phyloP scores from a whole-genome alignment of 106 monocot genomes.

The Dioscorea dumetorum region DNA sequence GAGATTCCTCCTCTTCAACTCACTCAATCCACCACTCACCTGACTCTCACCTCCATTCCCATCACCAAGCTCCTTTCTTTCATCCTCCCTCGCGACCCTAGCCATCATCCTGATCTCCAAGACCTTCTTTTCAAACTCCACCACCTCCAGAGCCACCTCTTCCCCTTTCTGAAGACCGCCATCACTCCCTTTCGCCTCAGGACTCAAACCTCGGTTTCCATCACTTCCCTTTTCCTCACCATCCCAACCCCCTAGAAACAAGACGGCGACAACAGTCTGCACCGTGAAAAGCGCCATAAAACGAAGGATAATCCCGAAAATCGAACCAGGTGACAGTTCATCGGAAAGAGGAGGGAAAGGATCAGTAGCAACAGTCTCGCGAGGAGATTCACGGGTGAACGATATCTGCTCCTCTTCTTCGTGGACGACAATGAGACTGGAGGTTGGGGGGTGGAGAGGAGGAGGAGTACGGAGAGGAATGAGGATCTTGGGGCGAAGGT shows the following conservation, averaged over 20 bases:
- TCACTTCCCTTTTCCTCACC: slow-evolving; percentile 1
- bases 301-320: slow-evolving; percentile 13
- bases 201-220: not conserved
- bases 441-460: too few species aligned
- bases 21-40: slow-evolving; percentile 1
- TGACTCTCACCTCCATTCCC: slow-evolving; percentile 1
- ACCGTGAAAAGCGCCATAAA: slow-evolving; percentile 27
- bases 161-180: not conserved
- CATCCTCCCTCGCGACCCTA: slow-evolving; percentile 20
- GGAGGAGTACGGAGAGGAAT: too few species aligned
- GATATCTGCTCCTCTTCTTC: slow-evolving; percentile 1
- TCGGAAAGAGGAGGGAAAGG: not conserved
- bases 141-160: not conserved
- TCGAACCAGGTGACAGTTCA: not conserved
- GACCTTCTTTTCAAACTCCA: slow-evolving; percentile 28
- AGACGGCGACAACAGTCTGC: slow-evolving; percentile 28
- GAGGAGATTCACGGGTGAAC: too few species aligned
- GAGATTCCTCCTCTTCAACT: slow-evolving; percentile 3
- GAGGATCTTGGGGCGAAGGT: slow-evolving; percentile 37
- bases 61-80: slow-evolving; percentile 5
- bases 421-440: not conserved
- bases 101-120: slow-evolving; percentile 32
- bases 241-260: slow-evolving; percentile 15
- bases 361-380: too few species aligned
- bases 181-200: not conserved